Percentiles rank a stretch among this genome's conserved stretches.
Evolutionary conservation across 495 filamentous ascomycete genomes (phyloP).

Genomic region (Neurospora pannonica): DNA sequence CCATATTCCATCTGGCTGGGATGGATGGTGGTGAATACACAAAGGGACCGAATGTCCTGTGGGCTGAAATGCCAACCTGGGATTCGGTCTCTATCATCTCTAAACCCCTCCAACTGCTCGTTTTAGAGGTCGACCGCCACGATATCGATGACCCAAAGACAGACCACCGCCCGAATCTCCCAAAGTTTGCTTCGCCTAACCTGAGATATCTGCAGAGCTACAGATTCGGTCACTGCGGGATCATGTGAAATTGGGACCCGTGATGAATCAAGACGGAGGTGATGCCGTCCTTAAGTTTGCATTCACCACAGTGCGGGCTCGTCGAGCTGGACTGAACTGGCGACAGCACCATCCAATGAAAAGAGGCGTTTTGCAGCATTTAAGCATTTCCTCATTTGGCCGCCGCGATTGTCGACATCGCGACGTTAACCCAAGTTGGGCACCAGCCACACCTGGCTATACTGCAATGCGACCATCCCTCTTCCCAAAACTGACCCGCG

Average conservation of each 20-base stretch:
- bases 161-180: not conserved
- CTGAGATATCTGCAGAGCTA: not conserved
- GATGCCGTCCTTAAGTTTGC: not conserved
- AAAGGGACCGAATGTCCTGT: not conserved
- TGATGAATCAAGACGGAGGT: not conserved
- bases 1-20: not conserved
- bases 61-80: not conserved
- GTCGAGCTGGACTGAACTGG: not conserved
- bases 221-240: not conserved
- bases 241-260: not conserved
- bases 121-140: not conserved
- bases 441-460: not conserved
- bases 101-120: not conserved
- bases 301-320: not conserved
- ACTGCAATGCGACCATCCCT: not conserved
- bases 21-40: not conserved
- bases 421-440: not conserved
- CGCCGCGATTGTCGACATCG: not conserved
- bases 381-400: not conserved
- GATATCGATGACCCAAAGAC: not conserved
- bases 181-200: not conserved
- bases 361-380: not conserved
- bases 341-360: not conserved
- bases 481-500: not conserved
- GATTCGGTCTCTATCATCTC: not conserved